Conservation (phyloP, 306 rosid genomes). For the Begonia masoniana region DNA sequence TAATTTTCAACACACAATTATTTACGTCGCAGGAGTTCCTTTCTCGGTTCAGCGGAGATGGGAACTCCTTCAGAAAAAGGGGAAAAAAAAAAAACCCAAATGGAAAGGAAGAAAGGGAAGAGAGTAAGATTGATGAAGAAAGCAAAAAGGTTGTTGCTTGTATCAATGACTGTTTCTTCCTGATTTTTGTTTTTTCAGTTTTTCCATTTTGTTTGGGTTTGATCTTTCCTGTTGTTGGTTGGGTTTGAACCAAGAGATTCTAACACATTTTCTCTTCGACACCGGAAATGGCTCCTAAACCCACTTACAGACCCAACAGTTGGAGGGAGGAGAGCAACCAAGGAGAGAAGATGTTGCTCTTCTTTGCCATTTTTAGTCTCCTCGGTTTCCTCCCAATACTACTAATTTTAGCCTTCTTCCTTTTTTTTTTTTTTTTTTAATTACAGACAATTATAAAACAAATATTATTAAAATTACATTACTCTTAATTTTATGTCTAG, state of each 20-base stretch:
- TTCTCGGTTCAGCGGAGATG: slow-evolving; percentile 7
- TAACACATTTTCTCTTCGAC: slow-evolving; percentile 24
- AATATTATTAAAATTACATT: too few relatives aligned
- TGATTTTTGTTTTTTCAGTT: background rate
- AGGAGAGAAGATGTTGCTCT: slow-evolving; percentile 18
- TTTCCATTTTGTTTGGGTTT: background rate
- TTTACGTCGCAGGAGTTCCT: slow-evolving; percentile 10
- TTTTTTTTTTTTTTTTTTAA: too few relatives aligned
- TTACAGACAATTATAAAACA: too few relatives aligned
- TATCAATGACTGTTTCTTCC: slow-evolving; percentile 17
- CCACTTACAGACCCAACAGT: slow-evolving; percentile 41
- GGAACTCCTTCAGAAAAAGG: slow-evolving; percentile 22
- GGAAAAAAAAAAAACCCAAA: background rate
- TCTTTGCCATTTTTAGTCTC: slow-evolving; percentile 24
- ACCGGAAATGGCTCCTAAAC: slow-evolving; percentile 61
- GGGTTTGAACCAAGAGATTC: slow-evolving; percentile 39
- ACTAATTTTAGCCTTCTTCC: too few relatives aligned
- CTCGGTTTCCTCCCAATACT: background rate
- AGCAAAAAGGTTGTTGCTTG: slow-evolving; percentile 23
- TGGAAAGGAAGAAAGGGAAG: background rate
- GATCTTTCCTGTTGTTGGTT: background rate
- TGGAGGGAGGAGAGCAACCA: slow-evolving; percentile 20
- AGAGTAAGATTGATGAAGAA: slow-evolving; percentile 31
- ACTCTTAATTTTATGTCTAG: too few relatives aligned
- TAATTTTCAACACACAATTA: slow-evolving; percentile 7